Base-by-base conservation (phyloP, 2,329 filamentous ascomycete genomes). In the Claviceps arundinis region DNA sequence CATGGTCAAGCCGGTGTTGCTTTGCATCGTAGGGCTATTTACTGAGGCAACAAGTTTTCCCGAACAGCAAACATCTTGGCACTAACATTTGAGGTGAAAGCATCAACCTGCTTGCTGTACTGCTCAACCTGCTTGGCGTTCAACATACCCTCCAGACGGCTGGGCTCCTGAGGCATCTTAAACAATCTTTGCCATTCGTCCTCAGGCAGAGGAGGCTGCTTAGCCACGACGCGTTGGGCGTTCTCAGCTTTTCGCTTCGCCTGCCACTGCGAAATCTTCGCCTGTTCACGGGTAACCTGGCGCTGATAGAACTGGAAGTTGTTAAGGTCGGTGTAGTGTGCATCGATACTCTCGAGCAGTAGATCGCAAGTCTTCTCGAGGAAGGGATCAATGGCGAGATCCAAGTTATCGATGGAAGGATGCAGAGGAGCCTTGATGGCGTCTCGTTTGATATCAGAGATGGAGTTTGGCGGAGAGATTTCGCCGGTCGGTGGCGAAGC, bases 31-130 rank as follows among this genome's bases (percentile, higher is more conserved):
- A 5, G 43, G 37, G 47, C 48, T 48, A 13, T 58, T 60, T 68
- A 70, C 71, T 81, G 77, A 46, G 80, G 79, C 62, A 82, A 65
- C 59, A 84, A 67, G 68, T 81, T 83, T 59, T 81, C 80, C 66
- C 90, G 84, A 56, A 96, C 88, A 41, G 90, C 90, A 69, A 98
- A 98, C 91, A 98, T 95, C 82, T 98, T 98, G 59, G 88, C 84
- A 57, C 82, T 94, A 60, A 95, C 86, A 58, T 83, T 85, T 52
- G 93, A 89, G 47, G 91, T 91, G 70, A 97, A 97, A 41, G 89
- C 89, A 70, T 98, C 93, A 54, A 97, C 87, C 75, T 97, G 93
- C 73, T 89, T 85, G 65, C 90, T 88, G 73, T 97, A 98, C 74
- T 97, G 91, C 73, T 97, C 90, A 52, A 96, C 89, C 74, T 98